These are phyloP conservation scores for Basidiobolus meristosporus DNA, from an alignment of 371 early-diverging fungal genomes.

Conservation along the genomic window DNA sequence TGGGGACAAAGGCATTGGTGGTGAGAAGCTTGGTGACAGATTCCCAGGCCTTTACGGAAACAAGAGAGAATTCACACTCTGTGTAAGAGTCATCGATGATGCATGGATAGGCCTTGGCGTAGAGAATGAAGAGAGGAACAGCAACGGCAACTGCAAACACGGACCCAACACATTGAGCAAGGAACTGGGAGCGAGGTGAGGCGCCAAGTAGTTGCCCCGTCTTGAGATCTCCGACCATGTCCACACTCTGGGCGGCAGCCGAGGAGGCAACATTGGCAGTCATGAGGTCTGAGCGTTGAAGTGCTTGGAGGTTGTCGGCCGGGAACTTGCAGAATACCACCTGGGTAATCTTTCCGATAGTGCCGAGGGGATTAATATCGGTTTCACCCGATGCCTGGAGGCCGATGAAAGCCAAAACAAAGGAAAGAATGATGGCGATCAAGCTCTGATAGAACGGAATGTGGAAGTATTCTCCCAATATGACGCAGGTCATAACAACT, in stretches of 20 bases:
- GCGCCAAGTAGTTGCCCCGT: slow-evolving; percentile 34
- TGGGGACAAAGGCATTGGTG: not conserved
- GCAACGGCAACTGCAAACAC: slow-evolving; percentile 29
- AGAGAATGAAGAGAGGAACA: slow-evolving; percentile 22
- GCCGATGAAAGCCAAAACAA: too few relatives aligned
- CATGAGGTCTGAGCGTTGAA: slow-evolving; percentile 30
- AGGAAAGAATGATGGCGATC: too few relatives aligned
- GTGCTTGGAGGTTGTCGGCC: slow-evolving; percentile 7
- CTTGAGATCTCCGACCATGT: slow-evolving; percentile 46
- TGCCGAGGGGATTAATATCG: slow-evolving; percentile 40
- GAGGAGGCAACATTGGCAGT: slow-evolving; percentile 37
- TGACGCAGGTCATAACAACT: too few relatives aligned
- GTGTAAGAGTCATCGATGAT: not conserved
- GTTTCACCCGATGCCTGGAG: slow-evolving; percentile 5
- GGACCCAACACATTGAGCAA: slow-evolving; percentile 35
- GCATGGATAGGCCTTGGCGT: slow-evolving; percentile 1
- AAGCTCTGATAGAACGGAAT: too few relatives aligned
- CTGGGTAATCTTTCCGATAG: slow-evolving; percentile 39
- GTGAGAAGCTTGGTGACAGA: not conserved
- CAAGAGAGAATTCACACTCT: not conserved
- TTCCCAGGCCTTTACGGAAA: not conserved
- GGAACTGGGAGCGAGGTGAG: slow-evolving; percentile 37
- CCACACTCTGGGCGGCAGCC: slow-evolving; percentile 34
- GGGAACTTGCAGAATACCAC: slow-evolving; percentile 35
- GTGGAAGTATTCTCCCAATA: too few relatives aligned